Evolutionary conservation across 1,284 basidiomycete species (phyloP).

Genomic region (Ganoderma boninense): DNA sequence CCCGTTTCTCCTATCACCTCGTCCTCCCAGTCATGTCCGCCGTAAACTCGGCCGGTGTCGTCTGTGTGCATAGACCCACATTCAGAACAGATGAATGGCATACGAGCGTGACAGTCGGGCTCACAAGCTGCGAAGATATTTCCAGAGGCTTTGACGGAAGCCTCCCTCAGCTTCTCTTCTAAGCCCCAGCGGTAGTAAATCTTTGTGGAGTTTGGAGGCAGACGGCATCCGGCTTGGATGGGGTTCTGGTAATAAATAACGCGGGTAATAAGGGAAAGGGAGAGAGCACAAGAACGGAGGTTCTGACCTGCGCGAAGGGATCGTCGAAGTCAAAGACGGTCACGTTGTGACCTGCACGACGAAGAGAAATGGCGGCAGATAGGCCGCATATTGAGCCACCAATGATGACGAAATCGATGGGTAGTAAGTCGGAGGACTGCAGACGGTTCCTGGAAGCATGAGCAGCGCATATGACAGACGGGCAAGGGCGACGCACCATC

Average conservation of each 20-base stretch:
- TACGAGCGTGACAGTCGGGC: background rate
- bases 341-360: slow-evolving; percentile 41
- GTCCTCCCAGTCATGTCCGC: slow-evolving; percentile 37
- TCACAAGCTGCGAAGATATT: slow-evolving; percentile 30
- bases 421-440: slow-evolving; percentile 4
- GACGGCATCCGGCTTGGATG: slow-evolving; percentile 33
- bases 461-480: background rate
- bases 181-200: slow-evolving; percentile 42
- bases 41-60: slow-evolving; percentile 33
- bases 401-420: slow-evolving; percentile 41
- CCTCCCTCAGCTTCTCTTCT: slow-evolving; percentile 32
- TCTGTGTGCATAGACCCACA: slow-evolving; percentile 23
- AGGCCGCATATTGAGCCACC: slow-evolving; percentile 43
- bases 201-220: slow-evolving; percentile 42
- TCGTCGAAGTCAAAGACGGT: slow-evolving; percentile 38
- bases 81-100: background rate
- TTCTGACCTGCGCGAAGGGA: slow-evolving; percentile 32
- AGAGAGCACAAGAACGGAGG: too few species aligned
- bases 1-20: slow-evolving; percentile 40
- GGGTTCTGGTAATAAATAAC: slow-evolving; percentile 24
- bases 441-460: background rate
- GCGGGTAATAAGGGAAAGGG: slow-evolving; percentile 1
- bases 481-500: background rate
- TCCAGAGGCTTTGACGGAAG: slow-evolving; percentile 24
- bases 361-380: slow-evolving; percentile 40